Base-by-base conservation (phyloP, 139 green algal species). In the Chlamydomonas sp. region DNA sequence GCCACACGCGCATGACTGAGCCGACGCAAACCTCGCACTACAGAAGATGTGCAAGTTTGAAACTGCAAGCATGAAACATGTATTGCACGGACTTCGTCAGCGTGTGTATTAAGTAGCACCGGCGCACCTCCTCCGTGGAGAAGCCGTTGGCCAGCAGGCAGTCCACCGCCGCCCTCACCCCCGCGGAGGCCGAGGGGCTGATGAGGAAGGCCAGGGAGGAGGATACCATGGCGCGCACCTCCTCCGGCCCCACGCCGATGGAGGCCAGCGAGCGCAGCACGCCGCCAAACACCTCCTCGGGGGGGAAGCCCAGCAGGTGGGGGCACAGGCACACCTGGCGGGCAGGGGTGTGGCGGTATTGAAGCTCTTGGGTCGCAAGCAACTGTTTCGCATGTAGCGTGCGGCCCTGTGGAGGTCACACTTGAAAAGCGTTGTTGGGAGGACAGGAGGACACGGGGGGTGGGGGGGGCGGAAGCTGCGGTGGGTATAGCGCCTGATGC, bases 221-320 rank as follows among this genome's bases (percentile, higher is more conserved):
- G 1, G 60, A 58, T 17, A 87, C 79, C 86, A 90, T 84, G 62
- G 58, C 61, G 3, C 64, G 17, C 49, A 88, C 87, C 3, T 88
- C 87, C 4, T 73, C 74, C 1, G 20, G 80, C 4, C 63, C 87
- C 15, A 90, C 18, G 17, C 87, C 87, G 31, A 82, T 20, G 66
- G 7, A 63, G 74, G 63, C 75, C 66, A 90, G 79, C 59, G 74
- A 64, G 4, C 57, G 20, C 74, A 90, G 80, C 72, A 79, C 67
- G 7, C 75, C 72, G 17, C 80, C 80, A 78, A 90, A 90, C 58
- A 88, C 78, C 64, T 87, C 80, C 69, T 88, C 63, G 2, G 87
- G 87, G 59, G 61, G 3, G 75, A 90, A 90, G 4, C 87, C 80
- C 79, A 88, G 74, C 74, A 90, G 80, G 67, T 90, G 87, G 6